Evolutionary conservation across 805 yeast species (phyloP).

Genomic region (Brettanomyces nanus): DNA sequence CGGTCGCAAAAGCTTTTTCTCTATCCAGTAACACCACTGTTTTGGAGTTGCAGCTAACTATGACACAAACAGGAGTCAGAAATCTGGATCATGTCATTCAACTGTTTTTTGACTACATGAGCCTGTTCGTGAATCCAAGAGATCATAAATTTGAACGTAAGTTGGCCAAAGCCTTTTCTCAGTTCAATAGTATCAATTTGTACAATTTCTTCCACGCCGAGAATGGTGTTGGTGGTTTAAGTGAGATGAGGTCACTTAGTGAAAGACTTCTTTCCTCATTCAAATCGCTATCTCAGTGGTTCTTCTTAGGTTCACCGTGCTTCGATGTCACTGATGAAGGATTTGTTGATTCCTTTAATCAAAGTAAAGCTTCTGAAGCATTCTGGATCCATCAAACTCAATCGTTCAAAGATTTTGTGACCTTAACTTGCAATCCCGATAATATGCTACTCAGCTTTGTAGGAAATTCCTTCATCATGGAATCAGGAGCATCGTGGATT

Average conservation of each 20-base stretch:
- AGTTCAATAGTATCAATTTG: conserved; percentile 38
- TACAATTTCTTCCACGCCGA: conserved; percentile 38
- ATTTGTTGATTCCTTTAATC: conserved; percentile 15
- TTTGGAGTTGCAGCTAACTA: conserved; percentile 40
- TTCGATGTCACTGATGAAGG: conserved; percentile 17
- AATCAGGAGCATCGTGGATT: neutral
- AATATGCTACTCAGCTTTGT: neutral
- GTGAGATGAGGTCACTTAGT: conserved; percentile 38
- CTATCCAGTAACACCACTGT: conserved; percentile 12
- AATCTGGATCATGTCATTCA: conserved; percentile 28
- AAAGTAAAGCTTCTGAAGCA: neutral
- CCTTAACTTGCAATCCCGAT: neutral
- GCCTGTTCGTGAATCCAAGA: conserved; percentile 7
- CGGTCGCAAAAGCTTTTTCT: conserved; percentile 30
- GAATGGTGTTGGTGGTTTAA: conserved; percentile 30
- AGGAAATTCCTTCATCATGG: neutral
- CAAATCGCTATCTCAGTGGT: conserved; percentile 26
- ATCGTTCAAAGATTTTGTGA: neutral
- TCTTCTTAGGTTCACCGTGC: conserved; percentile 34
- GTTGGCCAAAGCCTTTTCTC: conserved; percentile 36
- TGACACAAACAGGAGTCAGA: conserved; percentile 39
- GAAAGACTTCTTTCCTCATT: conserved; percentile 32
- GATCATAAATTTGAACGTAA: conserved; percentile 12
- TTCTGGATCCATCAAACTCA: neutral
- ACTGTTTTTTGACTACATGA: conserved; percentile 27